Conservation (phyloP, 106 monocot genomes). For the Acanthochlamys bracteata region DNA sequence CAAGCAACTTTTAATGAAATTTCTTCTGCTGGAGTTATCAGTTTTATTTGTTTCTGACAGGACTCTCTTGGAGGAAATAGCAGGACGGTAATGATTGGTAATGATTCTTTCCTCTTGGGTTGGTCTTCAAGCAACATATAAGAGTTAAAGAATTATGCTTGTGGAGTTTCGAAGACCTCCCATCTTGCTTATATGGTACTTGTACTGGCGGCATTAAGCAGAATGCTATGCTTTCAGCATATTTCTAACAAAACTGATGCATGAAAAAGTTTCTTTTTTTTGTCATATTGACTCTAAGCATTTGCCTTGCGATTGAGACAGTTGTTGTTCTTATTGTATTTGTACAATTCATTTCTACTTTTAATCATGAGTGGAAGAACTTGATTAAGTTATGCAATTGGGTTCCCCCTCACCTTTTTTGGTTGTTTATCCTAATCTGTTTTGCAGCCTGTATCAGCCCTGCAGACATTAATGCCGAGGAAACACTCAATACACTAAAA, state of each 20-base stretch:
- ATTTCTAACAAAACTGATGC: no score
- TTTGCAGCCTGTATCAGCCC: constrained; percentile 94
- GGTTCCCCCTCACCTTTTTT: no score
- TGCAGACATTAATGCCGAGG: constrained; percentile 97
- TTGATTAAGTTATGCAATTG: no score
- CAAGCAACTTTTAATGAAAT: not conserved
- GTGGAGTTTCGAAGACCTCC: not conserved
- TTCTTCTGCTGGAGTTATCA: not conserved
- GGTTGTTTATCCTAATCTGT: no score
- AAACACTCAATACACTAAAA: constrained; percentile 94
- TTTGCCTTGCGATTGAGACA: no score
- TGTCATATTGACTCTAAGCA: no score
- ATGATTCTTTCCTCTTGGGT: not conserved
- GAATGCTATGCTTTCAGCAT: no score
- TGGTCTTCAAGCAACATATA: no score
- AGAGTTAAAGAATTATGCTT: not conserved
- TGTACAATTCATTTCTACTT: no score
- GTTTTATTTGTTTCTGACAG: constrained; percentile 32
- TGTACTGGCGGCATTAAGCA: not conserved
- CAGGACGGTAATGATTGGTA: constrained; percentile 99
- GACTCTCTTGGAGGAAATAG: constrained; percentile 99
- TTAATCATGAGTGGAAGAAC: no score
- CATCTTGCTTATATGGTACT: not conserved
- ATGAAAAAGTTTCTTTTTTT: no score
- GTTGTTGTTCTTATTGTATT: no score